These are phyloP conservation scores for Starmerella powellii DNA, from an alignment of 805 yeast species.

Conservation along the genomic window DNA sequence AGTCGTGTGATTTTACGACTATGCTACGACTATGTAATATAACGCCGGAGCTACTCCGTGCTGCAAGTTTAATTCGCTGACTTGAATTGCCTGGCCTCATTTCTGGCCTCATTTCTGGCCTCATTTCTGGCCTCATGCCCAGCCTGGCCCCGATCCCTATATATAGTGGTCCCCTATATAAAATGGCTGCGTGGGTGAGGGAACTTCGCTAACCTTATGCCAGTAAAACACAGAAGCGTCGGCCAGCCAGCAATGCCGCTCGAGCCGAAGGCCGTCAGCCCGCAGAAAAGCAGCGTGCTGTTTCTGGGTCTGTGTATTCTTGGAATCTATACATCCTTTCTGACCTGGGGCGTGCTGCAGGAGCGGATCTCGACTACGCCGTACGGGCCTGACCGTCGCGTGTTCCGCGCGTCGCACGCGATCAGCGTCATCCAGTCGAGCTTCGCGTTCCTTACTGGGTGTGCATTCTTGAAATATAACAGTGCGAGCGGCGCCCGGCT, in stretches of 20 bases:
- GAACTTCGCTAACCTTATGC: not conserved
- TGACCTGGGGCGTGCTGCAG: conserved; percentile 86
- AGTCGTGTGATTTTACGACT: too few relatives aligned
- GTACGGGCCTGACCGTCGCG: conserved; percentile 45
- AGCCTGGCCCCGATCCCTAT: too few relatives aligned
- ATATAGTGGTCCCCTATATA: too few relatives aligned
- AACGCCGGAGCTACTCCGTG: too few relatives aligned
- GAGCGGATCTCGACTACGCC: conserved; percentile 72
- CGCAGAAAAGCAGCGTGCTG: not conserved
- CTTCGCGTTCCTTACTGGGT: conserved; percentile 61
- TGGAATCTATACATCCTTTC: conserved; percentile 78
- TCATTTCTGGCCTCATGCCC: too few relatives aligned
- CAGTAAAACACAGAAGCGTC: not conserved
- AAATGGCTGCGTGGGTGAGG: too few relatives aligned
- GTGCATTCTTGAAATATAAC: conserved; percentile 36
- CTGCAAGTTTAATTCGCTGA: too few relatives aligned
- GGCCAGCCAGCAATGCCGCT: not conserved
- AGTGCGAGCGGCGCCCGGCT: conserved; percentile 19
- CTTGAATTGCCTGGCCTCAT: too few relatives aligned
- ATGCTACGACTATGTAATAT: too few relatives aligned
- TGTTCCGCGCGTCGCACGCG: conserved; percentile 67
- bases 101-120: too few relatives aligned
- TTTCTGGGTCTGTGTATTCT: conserved; percentile 28
- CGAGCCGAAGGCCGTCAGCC: not conserved
- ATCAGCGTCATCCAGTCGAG: conserved; percentile 63